These are phyloP conservation scores for Fusarium bactridioides DNA, from an alignment of 2,329 filamentous ascomycete species.

Conservation along the genomic window DNA sequence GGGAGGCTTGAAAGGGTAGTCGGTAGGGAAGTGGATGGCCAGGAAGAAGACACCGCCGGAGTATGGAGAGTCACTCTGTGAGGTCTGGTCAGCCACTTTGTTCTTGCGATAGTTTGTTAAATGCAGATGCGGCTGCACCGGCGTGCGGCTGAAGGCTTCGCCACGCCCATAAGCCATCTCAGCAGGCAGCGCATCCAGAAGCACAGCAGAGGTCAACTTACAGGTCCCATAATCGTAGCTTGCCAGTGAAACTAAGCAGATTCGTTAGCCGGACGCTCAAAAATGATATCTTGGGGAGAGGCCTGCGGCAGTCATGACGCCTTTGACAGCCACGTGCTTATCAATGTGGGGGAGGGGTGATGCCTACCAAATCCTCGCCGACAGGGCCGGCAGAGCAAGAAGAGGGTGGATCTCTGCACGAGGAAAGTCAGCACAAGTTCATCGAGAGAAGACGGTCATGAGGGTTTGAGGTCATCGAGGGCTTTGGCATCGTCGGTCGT, in stretches of 20 bases:
- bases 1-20: slow-evolving; percentile 99
- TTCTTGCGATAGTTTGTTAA: not conserved
- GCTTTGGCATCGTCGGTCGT: slow-evolving; percentile 23
- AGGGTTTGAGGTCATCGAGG: slow-evolving; percentile 12
- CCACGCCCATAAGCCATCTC: slow-evolving; percentile 16
- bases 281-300: not conserved
- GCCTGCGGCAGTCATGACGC: slow-evolving; percentile 21
- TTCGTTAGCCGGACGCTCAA: slow-evolving; percentile 36
- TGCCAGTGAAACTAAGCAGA: slow-evolving; percentile 94
- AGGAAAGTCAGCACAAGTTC: slow-evolving; percentile 32
- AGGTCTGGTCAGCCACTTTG: slow-evolving; percentile 42
- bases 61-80: slow-evolving; percentile 92
- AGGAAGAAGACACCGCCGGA: slow-evolving; percentile 99
- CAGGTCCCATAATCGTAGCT: slow-evolving; percentile 99
- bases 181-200: slow-evolving; percentile 3
- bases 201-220: slow-evolving; percentile 59
- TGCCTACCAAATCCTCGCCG: slow-evolving; percentile 95
- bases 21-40: slow-evolving; percentile 98
- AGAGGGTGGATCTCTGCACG: slow-evolving; percentile 88
- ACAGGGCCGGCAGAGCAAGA: slow-evolving; percentile 98
- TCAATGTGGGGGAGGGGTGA: slow-evolving; percentile 40
- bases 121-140: slow-evolving; percentile 19
- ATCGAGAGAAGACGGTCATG: not conserved
- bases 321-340: slow-evolving; percentile 27
- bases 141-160: slow-evolving; percentile 28